Percentiles rank a stretch among this genome's conserved stretches.
These are phyloP conservation scores for Pisolithus marmoratus DNA, from an alignment of 768 basidiomycete genomes.

Conservation along the genomic window DNA sequence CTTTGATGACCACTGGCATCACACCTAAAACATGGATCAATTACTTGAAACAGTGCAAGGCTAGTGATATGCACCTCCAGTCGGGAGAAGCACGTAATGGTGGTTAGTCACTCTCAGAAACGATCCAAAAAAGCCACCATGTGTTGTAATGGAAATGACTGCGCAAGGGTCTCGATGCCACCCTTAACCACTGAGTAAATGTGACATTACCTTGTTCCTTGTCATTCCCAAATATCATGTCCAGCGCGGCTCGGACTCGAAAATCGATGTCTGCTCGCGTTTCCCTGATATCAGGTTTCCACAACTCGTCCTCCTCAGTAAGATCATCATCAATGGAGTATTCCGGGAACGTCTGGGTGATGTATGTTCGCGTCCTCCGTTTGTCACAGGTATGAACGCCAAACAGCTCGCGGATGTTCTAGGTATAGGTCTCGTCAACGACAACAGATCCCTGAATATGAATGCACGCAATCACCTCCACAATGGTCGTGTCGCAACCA, in stretches of 20 bases:
- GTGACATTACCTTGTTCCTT: slow-evolving; percentile 40
- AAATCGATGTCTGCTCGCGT: slow-evolving; percentile 36
- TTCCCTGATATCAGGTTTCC: slow-evolving; percentile 53
- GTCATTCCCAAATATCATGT: slow-evolving; percentile 47
- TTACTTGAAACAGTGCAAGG: background rate
- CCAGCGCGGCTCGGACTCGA: slow-evolving; percentile 48
- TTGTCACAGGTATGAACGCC: slow-evolving; percentile 71
- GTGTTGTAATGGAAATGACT: slow-evolving; percentile 68
- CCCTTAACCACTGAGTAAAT: background rate
- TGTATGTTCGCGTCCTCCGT: slow-evolving; percentile 45
- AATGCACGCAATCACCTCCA: slow-evolving; percentile 65
- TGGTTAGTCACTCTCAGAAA: slow-evolving; percentile 47
- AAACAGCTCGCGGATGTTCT: slow-evolving; percentile 66
- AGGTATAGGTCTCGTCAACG: background rate
- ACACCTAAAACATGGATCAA: slow-evolving; percentile 15
- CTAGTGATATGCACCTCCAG: slow-evolving; percentile 47
- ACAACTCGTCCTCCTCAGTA: slow-evolving; percentile 59
- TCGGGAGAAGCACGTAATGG: slow-evolving; percentile 41
- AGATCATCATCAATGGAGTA: slow-evolving; percentile 54
- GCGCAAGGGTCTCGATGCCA: background rate
- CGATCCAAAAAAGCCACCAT: slow-evolving; percentile 55
- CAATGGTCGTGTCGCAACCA: slow-evolving; percentile 34
- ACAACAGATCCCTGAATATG: too few species aligned
- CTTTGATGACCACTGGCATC: slow-evolving; percentile 19
- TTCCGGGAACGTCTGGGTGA: slow-evolving; percentile 40